These are phyloP conservation scores for Neobulgaria alba DNA, from an alignment of 2,329 filamentous ascomycete species.

Conservation along the genomic window DNA sequence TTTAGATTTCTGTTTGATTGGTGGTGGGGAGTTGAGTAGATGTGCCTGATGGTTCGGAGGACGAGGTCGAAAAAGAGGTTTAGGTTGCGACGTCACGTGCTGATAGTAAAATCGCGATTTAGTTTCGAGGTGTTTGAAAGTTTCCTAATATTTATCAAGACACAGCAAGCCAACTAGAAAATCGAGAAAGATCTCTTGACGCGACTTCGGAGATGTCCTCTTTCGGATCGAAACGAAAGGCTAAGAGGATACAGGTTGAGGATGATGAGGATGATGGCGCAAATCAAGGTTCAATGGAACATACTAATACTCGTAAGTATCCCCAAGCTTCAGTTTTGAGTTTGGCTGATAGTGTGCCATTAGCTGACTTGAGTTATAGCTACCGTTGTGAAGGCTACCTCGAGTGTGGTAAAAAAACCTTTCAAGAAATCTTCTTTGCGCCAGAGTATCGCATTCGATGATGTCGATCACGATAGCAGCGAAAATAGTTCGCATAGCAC, in stretches of 20 bases:
- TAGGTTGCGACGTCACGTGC: background rate
- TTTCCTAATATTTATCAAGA: too few species aligned
- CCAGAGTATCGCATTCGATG: constrained; percentile 42
- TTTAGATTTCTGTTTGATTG: too few species aligned
- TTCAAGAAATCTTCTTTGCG: constrained; percentile 51
- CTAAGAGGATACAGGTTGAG: constrained; percentile 65
- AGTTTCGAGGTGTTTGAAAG: background rate
- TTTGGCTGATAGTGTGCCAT: constrained; percentile 22
- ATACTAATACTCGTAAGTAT: constrained; percentile 22
- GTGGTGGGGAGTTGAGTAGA: background rate
- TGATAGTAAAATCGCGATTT: background rate
- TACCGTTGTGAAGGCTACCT: constrained; percentile 6
- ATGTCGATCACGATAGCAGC: constrained; percentile 24
- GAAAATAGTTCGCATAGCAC: constrained; percentile 9
- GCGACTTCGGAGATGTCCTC: constrained; percentile 27
- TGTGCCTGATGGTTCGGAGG: background rate
- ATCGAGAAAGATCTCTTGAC: too few species aligned
- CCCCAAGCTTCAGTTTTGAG: constrained; percentile 12
- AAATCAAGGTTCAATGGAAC: constrained; percentile 10
- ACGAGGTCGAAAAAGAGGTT: too few species aligned
- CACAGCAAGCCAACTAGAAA: too few species aligned
- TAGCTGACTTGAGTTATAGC: constrained; percentile 22
- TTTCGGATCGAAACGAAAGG: constrained; percentile 55
- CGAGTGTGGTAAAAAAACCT: constrained; percentile 41
- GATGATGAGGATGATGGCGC: constrained; percentile 51